A percentile compares a stretch with the other conserved stretches of the same genome.
Evolutionary conservation across 805 yeast genomes (phyloP).

Genomic region (Candida ficus): DNA sequence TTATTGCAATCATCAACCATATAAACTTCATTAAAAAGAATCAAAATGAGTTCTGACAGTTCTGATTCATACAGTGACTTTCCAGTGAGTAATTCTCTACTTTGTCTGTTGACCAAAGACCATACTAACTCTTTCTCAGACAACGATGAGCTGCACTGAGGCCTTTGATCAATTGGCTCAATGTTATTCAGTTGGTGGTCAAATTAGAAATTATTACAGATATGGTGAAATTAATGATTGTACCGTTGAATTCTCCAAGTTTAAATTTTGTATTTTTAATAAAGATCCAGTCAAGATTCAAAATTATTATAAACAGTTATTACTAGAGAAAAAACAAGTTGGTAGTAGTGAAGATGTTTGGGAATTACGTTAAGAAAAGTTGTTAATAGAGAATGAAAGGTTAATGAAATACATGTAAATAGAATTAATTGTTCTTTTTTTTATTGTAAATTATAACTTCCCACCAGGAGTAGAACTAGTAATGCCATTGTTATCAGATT

Average conservation of each 20-base stretch:
- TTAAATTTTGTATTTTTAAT: constrained; percentile 74
- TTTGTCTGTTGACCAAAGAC: neutral
- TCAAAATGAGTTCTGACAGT: constrained; percentile 3
- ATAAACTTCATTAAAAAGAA: too few relatives aligned
- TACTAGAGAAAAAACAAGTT: constrained; percentile 52
- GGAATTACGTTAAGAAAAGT: constrained; percentile 34
- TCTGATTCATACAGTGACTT: constrained; percentile 20
- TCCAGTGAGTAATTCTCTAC: constrained; percentile 15
- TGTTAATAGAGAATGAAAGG: neutral
- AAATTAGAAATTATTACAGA: constrained; percentile 75
- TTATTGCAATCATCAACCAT: too few relatives aligned
- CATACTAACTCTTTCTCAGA: constrained; percentile 9
- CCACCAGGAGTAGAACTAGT: constrained; percentile 38
- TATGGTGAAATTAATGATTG: constrained; percentile 77
- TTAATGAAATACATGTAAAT: neutral
- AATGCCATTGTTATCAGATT: constrained; percentile 46
- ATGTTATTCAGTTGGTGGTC: constrained; percentile 91
- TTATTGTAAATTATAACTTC: constrained; percentile 23
- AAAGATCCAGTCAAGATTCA: constrained; percentile 59
- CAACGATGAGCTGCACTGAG: constrained; percentile 68
- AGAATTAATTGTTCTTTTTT: too few relatives aligned
- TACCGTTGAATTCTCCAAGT: constrained; percentile 60
- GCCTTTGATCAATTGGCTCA: constrained; percentile 82
- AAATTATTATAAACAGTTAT: constrained; percentile 60
- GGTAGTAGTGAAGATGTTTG: constrained; percentile 88